Conservation (phyloP, 2,329 filamentous ascomycete genomes). For the Phyllosticta citribraziliensis region DNA sequence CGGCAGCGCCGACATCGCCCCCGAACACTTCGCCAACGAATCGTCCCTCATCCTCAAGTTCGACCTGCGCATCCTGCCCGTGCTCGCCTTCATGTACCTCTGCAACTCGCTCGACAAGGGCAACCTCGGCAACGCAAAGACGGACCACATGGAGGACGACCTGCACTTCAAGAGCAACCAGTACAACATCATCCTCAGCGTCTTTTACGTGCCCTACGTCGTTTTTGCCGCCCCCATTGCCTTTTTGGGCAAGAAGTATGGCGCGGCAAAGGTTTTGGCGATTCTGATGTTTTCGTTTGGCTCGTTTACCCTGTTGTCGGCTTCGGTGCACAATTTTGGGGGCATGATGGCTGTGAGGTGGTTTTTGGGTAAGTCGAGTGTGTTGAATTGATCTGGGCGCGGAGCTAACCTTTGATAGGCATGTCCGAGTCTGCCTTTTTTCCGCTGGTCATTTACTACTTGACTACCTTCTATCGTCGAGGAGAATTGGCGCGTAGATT, state of each 20-base stretch:
- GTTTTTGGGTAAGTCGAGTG: conserved; percentile 48
- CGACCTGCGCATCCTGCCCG: conserved; percentile 45
- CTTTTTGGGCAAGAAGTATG: conserved; percentile 60
- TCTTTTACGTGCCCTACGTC: conserved; percentile 70
- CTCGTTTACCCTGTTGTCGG: conserved; percentile 50
- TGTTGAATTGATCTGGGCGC: not conserved
- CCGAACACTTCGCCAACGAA: conserved; percentile 15
- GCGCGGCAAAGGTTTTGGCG: conserved; percentile 53
- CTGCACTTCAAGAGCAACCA: conserved; percentile 52
- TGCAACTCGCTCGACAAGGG: conserved; percentile 32
- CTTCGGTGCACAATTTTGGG: conserved; percentile 49
- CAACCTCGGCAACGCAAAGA: conserved; percentile 35
- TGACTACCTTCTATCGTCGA: conserved; percentile 56
- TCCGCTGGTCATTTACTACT: conserved; percentile 56
- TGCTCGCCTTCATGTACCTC: conserved; percentile 51
- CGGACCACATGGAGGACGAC: conserved; percentile 38
- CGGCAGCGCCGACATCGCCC: not conserved
- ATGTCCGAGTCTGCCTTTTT: conserved; percentile 57
- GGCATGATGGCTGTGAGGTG: conserved; percentile 59
- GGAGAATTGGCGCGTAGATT: conserved; percentile 61
- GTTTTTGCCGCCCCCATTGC: conserved; percentile 56
- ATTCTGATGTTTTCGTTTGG: conserved; percentile 62
- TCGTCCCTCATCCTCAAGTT: conserved; percentile 44
- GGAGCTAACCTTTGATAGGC: not conserved
- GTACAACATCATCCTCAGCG: conserved; percentile 59